A percentile compares a stretch with the other conserved stretches of the same genome.
Evolutionary conservation across 176 grass and related monocot genomes (phyloP).

Genomic region (Saccharum spontaneum): DNA sequence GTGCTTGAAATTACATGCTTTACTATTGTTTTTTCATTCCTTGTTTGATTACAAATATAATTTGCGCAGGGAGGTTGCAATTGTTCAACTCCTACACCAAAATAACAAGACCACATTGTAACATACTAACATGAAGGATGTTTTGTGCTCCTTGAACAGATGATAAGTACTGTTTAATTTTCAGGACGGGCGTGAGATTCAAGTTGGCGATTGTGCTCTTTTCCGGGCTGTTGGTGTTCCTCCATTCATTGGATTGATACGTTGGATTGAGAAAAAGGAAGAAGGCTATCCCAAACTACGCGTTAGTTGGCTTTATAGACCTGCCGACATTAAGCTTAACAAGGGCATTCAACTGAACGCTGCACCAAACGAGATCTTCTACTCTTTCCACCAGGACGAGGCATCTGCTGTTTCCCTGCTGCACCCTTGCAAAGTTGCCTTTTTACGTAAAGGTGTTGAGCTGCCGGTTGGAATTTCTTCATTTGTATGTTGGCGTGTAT

Average conservation of each 20-base stretch:
- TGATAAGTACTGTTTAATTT: slow-evolving; percentile 30
- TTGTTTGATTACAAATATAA: not conserved
- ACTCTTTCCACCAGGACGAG: slow-evolving; percentile 82
- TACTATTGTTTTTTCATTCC: not conserved
- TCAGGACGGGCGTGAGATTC: slow-evolving; percentile 73
- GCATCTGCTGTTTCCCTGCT: slow-evolving; percentile 66
- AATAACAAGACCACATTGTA: not conserved
- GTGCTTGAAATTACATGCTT: not conserved
- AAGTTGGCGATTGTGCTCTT: slow-evolving; percentile 72
- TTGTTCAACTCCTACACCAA: not conserved
- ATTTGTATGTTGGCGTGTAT: slow-evolving; percentile 78
- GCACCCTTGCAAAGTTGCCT: slow-evolving; percentile 86
- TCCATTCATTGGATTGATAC: slow-evolving; percentile 84
- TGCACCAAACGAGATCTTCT: slow-evolving; percentile 83
- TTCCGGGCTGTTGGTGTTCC: slow-evolving; percentile 60
- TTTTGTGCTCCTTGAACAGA: not conserved
- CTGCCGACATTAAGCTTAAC: slow-evolving; percentile 72
- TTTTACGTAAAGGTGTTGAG: slow-evolving; percentile 69
- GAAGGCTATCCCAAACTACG: slow-evolving; percentile 54
- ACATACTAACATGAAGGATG: not conserved
- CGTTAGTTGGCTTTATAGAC: slow-evolving; percentile 87
- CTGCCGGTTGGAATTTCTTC: slow-evolving; percentile 72
- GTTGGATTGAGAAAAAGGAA: slow-evolving; percentile 56
- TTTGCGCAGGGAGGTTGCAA: not conserved
- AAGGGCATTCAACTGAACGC: slow-evolving; percentile 55